phyloP scores from a whole-genome alignment of 176 grass and related monocot genomes.

The Ampelocalamus luodianensis region DNA sequence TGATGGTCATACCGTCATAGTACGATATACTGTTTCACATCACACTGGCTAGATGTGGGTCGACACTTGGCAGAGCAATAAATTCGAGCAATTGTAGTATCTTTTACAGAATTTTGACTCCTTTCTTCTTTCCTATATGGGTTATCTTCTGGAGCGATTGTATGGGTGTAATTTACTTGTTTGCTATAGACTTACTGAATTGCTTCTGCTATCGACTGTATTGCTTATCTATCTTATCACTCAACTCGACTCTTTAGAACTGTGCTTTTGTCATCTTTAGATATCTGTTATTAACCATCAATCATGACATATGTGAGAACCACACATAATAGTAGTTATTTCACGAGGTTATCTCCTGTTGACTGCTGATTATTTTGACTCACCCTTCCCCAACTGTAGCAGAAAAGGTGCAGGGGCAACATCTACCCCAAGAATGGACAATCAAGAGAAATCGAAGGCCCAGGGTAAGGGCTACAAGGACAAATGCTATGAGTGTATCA shows the following conservation, averaged over 20 bases:
- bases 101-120: neutral
- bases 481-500: constrained; percentile 90
- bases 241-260: constrained; percentile 15
- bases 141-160: neutral
- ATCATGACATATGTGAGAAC: constrained; percentile 32
- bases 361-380: constrained; percentile 7
- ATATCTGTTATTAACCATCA: constrained; percentile 15
- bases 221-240: constrained; percentile 21
- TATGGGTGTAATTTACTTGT: constrained; percentile 19
- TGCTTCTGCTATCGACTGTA: neutral
- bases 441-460: constrained; percentile 73
- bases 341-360: constrained; percentile 34
- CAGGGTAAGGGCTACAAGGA: constrained; percentile 96
- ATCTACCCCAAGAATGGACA: constrained; percentile 63
- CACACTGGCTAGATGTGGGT: constrained; percentile 3
- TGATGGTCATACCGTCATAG: constrained; percentile 21
- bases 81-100: neutral
- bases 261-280: constrained; percentile 17
- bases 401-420: constrained; percentile 69
- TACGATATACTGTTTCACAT: constrained; percentile 16
- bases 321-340: constrained; percentile 27
- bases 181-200: constrained; percentile 17
- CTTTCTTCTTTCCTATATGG: constrained; percentile 3
- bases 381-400: constrained; percentile 35
- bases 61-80: constrained; percentile 7